These are phyloP conservation scores for Candida silvicultrix DNA, from an alignment of 805 yeast species.

Conservation along the genomic window DNA sequence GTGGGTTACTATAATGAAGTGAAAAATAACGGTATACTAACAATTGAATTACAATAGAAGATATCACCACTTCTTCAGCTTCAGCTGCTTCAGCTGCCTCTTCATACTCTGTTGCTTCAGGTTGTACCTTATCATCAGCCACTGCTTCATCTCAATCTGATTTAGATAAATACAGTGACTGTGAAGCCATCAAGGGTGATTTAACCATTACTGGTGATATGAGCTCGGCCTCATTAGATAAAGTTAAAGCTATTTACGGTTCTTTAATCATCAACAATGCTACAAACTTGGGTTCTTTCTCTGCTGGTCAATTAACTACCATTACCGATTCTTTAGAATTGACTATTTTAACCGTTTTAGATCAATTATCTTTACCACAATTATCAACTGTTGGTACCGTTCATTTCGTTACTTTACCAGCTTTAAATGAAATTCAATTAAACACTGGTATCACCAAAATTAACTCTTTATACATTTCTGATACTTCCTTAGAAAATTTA, in stretches of 20 bases:
- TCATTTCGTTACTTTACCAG: slow-evolving; percentile 80
- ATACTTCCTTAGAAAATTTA: slow-evolving; percentile 63
- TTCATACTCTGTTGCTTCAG: slow-evolving; percentile 41
- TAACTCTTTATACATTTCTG: slow-evolving; percentile 61
- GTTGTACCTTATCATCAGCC: slow-evolving; percentile 58
- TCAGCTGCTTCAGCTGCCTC: slow-evolving; percentile 52
- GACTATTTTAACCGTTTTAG: slow-evolving; percentile 57
- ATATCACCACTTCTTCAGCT: slow-evolving; percentile 38
- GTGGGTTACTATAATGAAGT: too few relatives aligned
- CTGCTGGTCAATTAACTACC: slow-evolving; percentile 74
- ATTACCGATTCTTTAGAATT: slow-evolving; percentile 69
- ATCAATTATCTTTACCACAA: slow-evolving; percentile 66
- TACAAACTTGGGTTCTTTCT: slow-evolving; percentile 50
- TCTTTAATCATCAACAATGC: slow-evolving; percentile 62
- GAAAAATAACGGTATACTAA: slow-evolving; percentile 5
- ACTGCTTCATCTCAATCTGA: slow-evolving; percentile 80
- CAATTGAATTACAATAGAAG: slow-evolving; percentile 20
- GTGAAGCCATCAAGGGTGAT: slow-evolving; percentile 79
- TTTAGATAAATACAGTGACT: slow-evolving; percentile 64
- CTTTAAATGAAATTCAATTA: slow-evolving; percentile 65
- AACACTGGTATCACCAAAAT: slow-evolving; percentile 66
- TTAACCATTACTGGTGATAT: slow-evolving; percentile 61
- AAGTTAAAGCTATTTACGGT: slow-evolving; percentile 75
- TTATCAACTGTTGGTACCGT: slow-evolving; percentile 80
- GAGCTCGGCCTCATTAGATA: slow-evolving; percentile 62